Percentiles rank a stretch among this genome's conserved stretches.
These are phyloP conservation scores for Fagus crenata DNA, from an alignment of 306 rosid genomes.

Conservation along the genomic window DNA sequence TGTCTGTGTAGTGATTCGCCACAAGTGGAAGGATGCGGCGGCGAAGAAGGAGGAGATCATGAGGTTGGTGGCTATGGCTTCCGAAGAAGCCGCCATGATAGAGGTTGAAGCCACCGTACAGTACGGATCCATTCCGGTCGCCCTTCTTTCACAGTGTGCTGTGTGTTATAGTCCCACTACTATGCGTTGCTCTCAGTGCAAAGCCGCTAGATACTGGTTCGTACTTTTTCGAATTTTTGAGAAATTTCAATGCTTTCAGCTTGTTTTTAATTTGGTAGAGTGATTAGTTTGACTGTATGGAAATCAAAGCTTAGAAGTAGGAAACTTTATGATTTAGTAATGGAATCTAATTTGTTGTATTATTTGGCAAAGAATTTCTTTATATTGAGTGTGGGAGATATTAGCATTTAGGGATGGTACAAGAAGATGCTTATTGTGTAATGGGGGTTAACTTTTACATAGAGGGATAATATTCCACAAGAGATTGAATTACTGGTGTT, in stretches of 20 bases:
- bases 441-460: neutral
- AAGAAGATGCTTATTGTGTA: neutral
- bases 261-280: neutral
- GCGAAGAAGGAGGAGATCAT: conserved; percentile 47
- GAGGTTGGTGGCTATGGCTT: conserved; percentile 38
- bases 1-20: conserved; percentile 40
- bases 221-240: neutral
- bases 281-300: neutral
- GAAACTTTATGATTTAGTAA: neutral
- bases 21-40: conserved; percentile 47
- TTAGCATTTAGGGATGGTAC: neutral
- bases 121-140: conserved; percentile 15
- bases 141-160: conserved; percentile 41
- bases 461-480: neutral
- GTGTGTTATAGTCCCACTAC: conserved; percentile 57
- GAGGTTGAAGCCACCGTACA: conserved; percentile 32
- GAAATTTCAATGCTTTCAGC: neutral
- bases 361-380: neutral
- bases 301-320: neutral
- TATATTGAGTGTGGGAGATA: neutral
- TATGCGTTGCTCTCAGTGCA: conserved; percentile 62
- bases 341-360: neutral
- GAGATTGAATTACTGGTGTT: neutral
- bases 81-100: conserved; percentile 43
- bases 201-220: conserved; percentile 65